Conservation (phyloP, 192 early-diverging fungal species). For the Diversispora epigaea region DNA sequence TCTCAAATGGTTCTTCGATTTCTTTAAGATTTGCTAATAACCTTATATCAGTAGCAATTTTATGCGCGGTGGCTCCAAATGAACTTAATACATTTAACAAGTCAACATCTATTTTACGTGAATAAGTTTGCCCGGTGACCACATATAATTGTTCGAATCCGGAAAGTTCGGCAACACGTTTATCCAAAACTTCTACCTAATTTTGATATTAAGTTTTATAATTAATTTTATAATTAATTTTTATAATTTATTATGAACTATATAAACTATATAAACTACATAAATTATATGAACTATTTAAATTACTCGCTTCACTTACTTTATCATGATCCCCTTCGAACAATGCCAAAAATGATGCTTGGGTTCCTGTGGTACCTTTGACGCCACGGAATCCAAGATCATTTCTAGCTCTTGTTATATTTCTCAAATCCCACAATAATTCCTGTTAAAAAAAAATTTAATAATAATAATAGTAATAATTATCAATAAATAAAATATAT, state of each 20-base stretch:
- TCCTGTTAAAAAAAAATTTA: slow-evolving; percentile 47
- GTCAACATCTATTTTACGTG: slow-evolving; percentile 97
- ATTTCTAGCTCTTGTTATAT: slow-evolving; percentile 81
- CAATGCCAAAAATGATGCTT: slow-evolving; percentile 94
- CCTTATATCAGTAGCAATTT: slow-evolving; percentile 95
- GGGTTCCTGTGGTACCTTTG: slow-evolving; percentile 98
- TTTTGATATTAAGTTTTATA: no score
- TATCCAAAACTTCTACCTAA: slow-evolving; percentile 83
- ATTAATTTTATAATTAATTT: no score
- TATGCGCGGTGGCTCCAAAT: slow-evolving; percentile 95
- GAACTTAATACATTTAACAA: slow-evolving; percentile 80
- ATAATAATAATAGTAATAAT: not conserved
- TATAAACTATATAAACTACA: no score
- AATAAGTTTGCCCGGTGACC: slow-evolving; percentile 97
- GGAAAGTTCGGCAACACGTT: slow-evolving; percentile 83
- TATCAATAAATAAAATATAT: no score
- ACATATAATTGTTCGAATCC: slow-evolving; percentile 84
- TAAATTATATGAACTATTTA: no score
- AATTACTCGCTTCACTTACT: slow-evolving; percentile 27
- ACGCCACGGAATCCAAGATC: slow-evolving; percentile 94
- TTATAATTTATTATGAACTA: no score
- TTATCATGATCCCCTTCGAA: slow-evolving; percentile 94
- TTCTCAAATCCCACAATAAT: slow-evolving; percentile 92
- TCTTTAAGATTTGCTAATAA: slow-evolving; percentile 96
- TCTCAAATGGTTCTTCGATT: slow-evolving; percentile 98